Base-by-base conservation (phyloP, 2,329 filamentous ascomycete genomes). In the Chrysosphaeria jannelii region DNA sequence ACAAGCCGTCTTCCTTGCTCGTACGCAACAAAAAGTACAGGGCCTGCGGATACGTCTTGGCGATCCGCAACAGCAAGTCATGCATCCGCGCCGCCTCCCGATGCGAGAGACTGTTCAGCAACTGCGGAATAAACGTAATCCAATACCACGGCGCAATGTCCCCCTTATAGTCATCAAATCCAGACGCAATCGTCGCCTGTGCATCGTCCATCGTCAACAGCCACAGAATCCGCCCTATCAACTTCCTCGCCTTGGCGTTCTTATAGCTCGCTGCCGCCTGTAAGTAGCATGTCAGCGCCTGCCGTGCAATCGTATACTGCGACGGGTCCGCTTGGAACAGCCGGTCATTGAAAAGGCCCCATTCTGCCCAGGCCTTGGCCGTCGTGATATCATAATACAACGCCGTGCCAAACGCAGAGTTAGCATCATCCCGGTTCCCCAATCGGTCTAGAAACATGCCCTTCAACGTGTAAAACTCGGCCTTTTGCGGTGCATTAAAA, bases 141-240 rank as follows among this genome's bases (percentile, higher is more conserved):
- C 85, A 99, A 47, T 93, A 97, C 85, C 85, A 99, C 8, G 89
- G 76, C 1, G 79, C 78, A 3, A 78, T 89, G 35, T 97, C 88
- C 24, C 85, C 85, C 50, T 93, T 91, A 49, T 85, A 97, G 34
- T 81, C 75, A 32, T 90, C 76, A 33, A 91, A 97, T 8, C 81
- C 76, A 34, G 64, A 55, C 1, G 75, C 70, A 29, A 97, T 67
- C 18, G 60, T 68, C 8, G 75, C 75, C 38, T 76, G 75, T 0
- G 72, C 55, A 36, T 91, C 78, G 38, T 97, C 85, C 33, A 97
- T 52, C 43, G 81, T 93, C 21, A 97, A 57, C 21, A 97, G 54
- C 85, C 85, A 97, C 23, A 97, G 53, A 23, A 97, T 88, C 19
- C 85, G 65, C 26, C 79, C 78, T 14, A 97, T 65, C 18, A 97